Base-by-base conservation (phyloP, 2,329 filamentous ascomycete species). In the Tothia fuscella region DNA sequence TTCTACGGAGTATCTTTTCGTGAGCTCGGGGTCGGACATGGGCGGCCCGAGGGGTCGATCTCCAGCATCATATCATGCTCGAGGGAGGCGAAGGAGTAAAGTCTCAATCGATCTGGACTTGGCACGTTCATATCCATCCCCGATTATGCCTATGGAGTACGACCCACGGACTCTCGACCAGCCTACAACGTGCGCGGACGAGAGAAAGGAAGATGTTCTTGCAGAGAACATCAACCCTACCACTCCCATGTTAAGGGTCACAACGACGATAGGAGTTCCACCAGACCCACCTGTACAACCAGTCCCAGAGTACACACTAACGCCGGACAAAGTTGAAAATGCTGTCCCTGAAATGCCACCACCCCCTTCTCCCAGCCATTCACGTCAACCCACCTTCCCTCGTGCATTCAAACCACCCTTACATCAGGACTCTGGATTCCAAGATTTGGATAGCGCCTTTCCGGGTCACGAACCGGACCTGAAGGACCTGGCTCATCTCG, bases 21-120 rank as follows among this genome's bases (percentile, higher is more conserved):
- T 59, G 22, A 66, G 63, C 33, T 63, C 59, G 6, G 60, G 61
- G 21, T 67, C 64, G 6, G 67, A 64, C 49, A 57, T 66, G 22
- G 52, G 56, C 21, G 47, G 50, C 49, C 34, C 44, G 38, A 16
- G 56, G 53, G n/a, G 53, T 60, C 59, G 4, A 54, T 60, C 43
- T 56, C 64, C 56, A 57, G 53, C 49, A 41, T 20, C 9, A 16
- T 16, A 12, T 24, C 42, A 14, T 26, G 33, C 52, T 61, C 10
- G 55, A 58, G 55, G 28, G 57, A 60, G 31, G 53, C 56, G 3
- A 48, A 55, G 45, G 61, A 59, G 58, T 58, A 63, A 42, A 56
- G 58, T 36, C 48, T 63, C 37, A n/a, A 30, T n/a, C 14, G 7
- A 13, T 21, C 35, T 6, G 12, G 13, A 6, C 6, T 37, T 7